Base-by-base conservation (phyloP, 768 basidiomycete species). In the Cantharellus anzutake region DNA sequence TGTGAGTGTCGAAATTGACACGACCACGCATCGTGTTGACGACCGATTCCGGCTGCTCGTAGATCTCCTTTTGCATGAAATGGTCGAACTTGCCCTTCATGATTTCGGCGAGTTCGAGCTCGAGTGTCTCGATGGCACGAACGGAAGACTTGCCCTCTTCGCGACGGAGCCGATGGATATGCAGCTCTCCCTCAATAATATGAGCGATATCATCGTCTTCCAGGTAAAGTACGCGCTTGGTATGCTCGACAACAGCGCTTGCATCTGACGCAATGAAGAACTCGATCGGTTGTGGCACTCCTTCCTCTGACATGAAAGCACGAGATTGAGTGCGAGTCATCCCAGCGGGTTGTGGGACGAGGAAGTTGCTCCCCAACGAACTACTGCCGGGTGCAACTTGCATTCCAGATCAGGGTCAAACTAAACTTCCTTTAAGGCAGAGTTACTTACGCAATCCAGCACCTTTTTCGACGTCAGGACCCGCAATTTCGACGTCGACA, bases 1-100 rank as follows among this genome's bases (percentile, higher is more conserved):
- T 78, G 72, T 88, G 80, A 58, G 78, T 81, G 68, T 98, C 96
- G 66, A 99, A 99, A 78, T 96, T 98, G 76, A 99, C 87, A 66
- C 96, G 91, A 62, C 96, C 96, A 80, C 96, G 87, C 96, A 99
- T 99, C 57, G 96, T 99, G 79, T 99, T 99, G 73, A 98, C 91
- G 63, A 98, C 96, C 37, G 91, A 94, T 69, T 99, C 96, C 57
- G 96, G 94, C 71, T 98, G 94, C 69, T 97, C 89, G 76, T 91
- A 97, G 66, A 97, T 97, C 72, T 99, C 96, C 76, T 99, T 99
- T 71, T 98, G 94, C 96, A 99, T 99, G 75, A 99, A 99, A 69
- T 94, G 93, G 69, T 90, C 90, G 70, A 98, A 99, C 72, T 92
- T 90, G 69, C 96, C 96, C 79, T 99, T 99, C 96, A 98, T 98